Evolutionary conservation across 257 asterid species (phyloP), one percentile per base, ranked within the genome.

Genomic region (Solanum peruvianum): DNA sequence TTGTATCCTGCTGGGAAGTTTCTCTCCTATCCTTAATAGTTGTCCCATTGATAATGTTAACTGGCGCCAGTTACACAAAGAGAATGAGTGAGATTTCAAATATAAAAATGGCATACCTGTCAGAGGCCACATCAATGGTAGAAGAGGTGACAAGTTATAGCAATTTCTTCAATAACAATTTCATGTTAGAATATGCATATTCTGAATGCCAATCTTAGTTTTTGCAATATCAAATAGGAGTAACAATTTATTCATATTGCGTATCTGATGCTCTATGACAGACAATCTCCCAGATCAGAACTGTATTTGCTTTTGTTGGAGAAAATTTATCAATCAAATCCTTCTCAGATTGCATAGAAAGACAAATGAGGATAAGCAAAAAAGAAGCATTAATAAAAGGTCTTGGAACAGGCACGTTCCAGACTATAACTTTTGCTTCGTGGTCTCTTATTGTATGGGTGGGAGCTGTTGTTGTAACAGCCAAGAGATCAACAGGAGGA

Each of bases 401-500:
- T 86, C 83, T 90, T 37, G 98, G 98, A 56, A 94, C 96, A 13
- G 98, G 98, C n/a, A 87, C 91, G 92, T 91, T 95, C 92, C 98
- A 94, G 88, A 87, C 91, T n/a, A 95, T 95, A 88, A 93, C 96
- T 71, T 95, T 94, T 89, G 84, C 94, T 88, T 94, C 95, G 11
- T 95, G 98, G 98, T 93, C 98, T 56, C 96, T 94, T 69, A 94
- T 94, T n/a, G 96, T 95, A 42, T 94, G 94, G 94, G 95, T 95
- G 66, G 98, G 98, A 88, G 98, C 98, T 21, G 87, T 91, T 35
- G 95, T 94, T 66, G 98, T 95, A 23, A 86, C 88, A 13, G 90
- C 95, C 39, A 92, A 92, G 86, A 90, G 92, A 91, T 91, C 98
- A 45, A 91, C 84, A 10, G 98, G 98, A 84, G 98, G 97, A 44